Evolutionary conservation across 352 stramenopile genomes (phyloP).

Genomic region (Phytophthora pseudosyringae): DNA sequence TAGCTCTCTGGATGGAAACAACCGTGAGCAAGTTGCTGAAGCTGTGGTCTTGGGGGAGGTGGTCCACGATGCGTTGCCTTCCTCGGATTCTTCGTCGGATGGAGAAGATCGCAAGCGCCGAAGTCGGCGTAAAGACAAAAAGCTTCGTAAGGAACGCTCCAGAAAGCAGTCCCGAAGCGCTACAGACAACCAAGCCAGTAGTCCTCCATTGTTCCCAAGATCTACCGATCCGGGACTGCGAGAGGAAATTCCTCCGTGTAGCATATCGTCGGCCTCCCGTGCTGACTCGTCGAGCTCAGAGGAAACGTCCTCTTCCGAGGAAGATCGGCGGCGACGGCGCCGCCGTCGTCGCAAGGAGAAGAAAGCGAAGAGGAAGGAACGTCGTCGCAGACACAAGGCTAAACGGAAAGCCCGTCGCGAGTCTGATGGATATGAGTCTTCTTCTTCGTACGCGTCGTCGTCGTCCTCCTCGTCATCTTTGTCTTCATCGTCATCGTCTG

Average conservation of each 20-base stretch:
- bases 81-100: conserved; percentile 36
- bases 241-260: conserved; percentile 3
- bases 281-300: conserved; percentile 20
- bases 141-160: conserved; percentile 6
- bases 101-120: conserved; percentile 1
- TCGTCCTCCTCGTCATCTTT: conserved; percentile 25
- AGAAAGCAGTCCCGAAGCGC: conserved; percentile 16
- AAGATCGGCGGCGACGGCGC: conserved; percentile 32
- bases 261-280: not conserved
- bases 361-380: conserved; percentile 32
- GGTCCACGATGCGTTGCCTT: conserved; percentile 46
- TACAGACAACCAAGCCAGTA: conserved; percentile 7
- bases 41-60: conserved; percentile 28
- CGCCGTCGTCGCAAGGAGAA: conserved; percentile 28
- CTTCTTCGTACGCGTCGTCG: conserved; percentile 24
- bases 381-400: conserved; percentile 29
- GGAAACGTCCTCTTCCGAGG: conserved; percentile 26
- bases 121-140: conserved; percentile 17
- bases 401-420: conserved; percentile 33
- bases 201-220: conserved; percentile 12
- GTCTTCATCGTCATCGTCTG: conserved; percentile 38
- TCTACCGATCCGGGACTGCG: not conserved
- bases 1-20: conserved; percentile 4
- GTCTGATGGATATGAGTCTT: conserved; percentile 27
- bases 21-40: conserved; percentile 6